phyloP scores from a whole-genome alignment of 768 basidiomycete species.

The Naganishia vaughanmartiniae region DNA sequence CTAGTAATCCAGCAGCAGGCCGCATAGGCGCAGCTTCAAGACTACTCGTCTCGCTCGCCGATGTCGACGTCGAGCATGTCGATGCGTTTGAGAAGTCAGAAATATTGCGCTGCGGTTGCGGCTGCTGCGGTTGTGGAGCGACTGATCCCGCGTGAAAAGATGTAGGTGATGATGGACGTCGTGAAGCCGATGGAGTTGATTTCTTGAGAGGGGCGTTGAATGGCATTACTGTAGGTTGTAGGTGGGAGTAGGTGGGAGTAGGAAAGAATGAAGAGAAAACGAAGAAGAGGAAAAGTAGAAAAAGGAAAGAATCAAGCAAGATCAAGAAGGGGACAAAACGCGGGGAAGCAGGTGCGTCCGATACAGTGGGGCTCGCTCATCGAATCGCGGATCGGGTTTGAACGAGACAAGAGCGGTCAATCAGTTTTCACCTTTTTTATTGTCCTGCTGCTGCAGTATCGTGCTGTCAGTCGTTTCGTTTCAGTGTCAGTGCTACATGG shows the following conservation, averaged over 20 bases:
- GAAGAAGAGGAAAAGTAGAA: not conserved
- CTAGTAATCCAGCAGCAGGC: slow-evolving; percentile 47
- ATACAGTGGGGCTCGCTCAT: no score
- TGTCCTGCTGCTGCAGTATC: no score
- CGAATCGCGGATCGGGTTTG: no score
- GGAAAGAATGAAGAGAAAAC: no score
- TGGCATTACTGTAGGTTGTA: not conserved
- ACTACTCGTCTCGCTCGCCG: slow-evolving; percentile 36
- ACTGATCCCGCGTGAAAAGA: no score
- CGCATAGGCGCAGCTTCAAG: slow-evolving; percentile 49
- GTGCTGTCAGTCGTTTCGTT: no score
- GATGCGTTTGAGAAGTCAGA: not conserved
- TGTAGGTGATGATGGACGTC: not conserved
- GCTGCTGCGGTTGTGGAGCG: not conserved
- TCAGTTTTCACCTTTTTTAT: not conserved
- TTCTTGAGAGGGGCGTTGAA: slow-evolving; percentile 20
- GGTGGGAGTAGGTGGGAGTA: not conserved
- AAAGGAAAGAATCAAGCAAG: no score
- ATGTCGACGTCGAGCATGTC: slow-evolving; percentile 10
- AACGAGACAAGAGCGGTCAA: not conserved
- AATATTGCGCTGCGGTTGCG: not conserved
- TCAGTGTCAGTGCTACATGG: no score
- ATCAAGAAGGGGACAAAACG: no score
- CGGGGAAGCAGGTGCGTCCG: no score
- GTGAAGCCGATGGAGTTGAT: not conserved